Base-by-base conservation (phyloP, 305 asterid species). In the Petunia hybrid region DNA sequence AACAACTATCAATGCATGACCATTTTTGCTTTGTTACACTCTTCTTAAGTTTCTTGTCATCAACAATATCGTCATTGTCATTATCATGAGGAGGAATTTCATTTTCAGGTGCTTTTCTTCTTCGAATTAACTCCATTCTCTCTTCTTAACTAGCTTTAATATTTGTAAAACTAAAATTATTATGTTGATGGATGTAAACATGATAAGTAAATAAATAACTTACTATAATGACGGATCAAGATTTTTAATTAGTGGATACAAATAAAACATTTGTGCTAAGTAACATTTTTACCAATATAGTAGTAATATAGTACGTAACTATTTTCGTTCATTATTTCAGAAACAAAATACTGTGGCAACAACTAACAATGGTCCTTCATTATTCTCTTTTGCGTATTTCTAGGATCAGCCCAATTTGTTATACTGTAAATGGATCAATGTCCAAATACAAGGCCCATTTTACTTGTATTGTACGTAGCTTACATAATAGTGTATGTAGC, bases 1-100 rank as follows among this genome's bases (percentile, higher is more conserved):
- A 95, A 85, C 97, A 95, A 74, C 79, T 91, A 71, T 90, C 92
- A 48, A 91, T 13, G 66, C 98, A 96, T 2, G 97, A 90, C 98
- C 98, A 96, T 79, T 85, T 91, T 13, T 70, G 87, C 73, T 67
- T 89, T 83, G 80, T 82, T 82, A 74, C 12, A 31, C 3, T 74
- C 60, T 61, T 84, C 74, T 66, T 76, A 63, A 36, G n/a, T 63
- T 68, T 77, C 62, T 57, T 79, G 40, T 80, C 87, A 38, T 80
- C 83, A n/a, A 69, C 88, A 22, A 22, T 22, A 31, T 84, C 87
- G 6, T 74, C 71, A 8, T 22, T 22, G 31, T 22, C 31, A 51
- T 78, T 14, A 82, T 46, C 45, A 81, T 87, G n/a, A 83, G 74
- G 75, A 81, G 84, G 56, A 57, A 76, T 39, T 39, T 87, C 89